phyloP scores from a whole-genome alignment of 2,329 filamentous ascomycete genomes.

The Clonostachys rhizophaga region DNA sequence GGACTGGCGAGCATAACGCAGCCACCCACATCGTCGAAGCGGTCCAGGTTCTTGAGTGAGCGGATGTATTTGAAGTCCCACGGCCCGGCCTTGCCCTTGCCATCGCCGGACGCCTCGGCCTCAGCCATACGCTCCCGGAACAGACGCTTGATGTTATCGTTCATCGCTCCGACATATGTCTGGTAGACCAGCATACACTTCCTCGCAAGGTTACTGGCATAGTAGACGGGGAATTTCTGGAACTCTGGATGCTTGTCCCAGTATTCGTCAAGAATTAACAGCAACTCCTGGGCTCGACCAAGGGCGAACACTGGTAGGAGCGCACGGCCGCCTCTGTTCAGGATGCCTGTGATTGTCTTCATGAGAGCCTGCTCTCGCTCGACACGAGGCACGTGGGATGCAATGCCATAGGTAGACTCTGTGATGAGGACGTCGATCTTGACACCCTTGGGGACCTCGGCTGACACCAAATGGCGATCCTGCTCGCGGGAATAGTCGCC shows the following conservation, averaged over 20 bases:
- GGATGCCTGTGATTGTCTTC: conserved; percentile 87
- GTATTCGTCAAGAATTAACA: conserved; percentile 94
- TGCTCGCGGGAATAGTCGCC: conserved; percentile 96
- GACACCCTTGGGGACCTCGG: conserved; percentile 80
- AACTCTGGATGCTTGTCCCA: conserved; percentile 87
- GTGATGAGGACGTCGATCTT: conserved; percentile 97
- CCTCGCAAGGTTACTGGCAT: conserved; percentile 88
- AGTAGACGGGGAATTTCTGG: conserved; percentile 93
- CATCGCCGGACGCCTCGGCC: conserved; percentile 74
- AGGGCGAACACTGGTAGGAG: conserved; percentile 95
- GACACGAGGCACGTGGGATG: conserved; percentile 83
- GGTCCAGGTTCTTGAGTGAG: conserved; percentile 85
- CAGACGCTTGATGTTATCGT: conserved; percentile 96
- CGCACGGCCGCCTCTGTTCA: conserved; percentile 88
- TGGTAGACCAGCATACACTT: conserved; percentile 99
- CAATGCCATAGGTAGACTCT: conserved; percentile 95
- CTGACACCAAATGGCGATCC: conserved; percentile 91
- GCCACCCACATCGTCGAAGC: conserved; percentile 91
- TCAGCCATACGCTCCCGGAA: conserved; percentile 91
- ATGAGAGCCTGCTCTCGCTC: conserved; percentile 92
- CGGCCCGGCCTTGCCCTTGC: conserved; percentile 72
- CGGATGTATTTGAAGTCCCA: conserved; percentile 98
- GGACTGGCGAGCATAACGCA: conserved; percentile 97
- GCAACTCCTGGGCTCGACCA: conserved; percentile 86
- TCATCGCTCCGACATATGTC: conserved; percentile 97